A percentile compares a stretch with the other conserved stretches of the same genome.
These are phyloP conservation scores for Chlamydomonas asymmetrica DNA, from an alignment of 139 green algal species.

Conservation along the genomic window DNA sequence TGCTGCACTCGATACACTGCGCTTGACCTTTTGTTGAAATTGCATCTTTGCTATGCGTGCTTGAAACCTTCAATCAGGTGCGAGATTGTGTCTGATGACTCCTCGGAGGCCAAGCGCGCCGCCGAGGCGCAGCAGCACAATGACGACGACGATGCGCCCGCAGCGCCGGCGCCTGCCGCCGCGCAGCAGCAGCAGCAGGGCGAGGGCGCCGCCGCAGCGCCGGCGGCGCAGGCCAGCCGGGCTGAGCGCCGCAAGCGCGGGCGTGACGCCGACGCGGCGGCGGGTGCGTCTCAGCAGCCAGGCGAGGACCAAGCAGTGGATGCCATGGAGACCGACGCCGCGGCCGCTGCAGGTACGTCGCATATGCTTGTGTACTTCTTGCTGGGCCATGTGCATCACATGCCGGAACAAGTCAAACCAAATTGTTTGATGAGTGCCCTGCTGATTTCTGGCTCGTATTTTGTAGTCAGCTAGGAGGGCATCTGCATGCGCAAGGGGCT, in stretches of 20 bases:
- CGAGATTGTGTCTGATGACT: slow-evolving; percentile 29
- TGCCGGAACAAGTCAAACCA: not conserved
- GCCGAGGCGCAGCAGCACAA: not conserved
- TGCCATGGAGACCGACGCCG: not conserved
- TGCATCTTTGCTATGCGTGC: not conserved
- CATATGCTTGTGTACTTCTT: not conserved
- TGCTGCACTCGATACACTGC: too few species aligned
- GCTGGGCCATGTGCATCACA: not conserved
- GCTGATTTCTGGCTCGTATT: too few species aligned
- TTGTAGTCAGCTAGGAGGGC: too few species aligned
- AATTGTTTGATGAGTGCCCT: not conserved
- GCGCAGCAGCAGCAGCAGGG: not conserved
- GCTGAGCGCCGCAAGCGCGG: slow-evolving; percentile 13
- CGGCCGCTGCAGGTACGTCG: not conserved
- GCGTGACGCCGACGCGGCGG: not conserved
- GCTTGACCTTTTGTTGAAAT: not conserved
- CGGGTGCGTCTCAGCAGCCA: not conserved
- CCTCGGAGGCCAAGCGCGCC: not conserved
- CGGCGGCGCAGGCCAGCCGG: slow-evolving; percentile 1
- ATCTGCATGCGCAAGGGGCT: too few species aligned
- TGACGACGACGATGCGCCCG: slow-evolving; percentile 3
- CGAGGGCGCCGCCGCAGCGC: not conserved
- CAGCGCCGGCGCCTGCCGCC: not conserved
- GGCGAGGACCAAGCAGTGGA: not conserved
- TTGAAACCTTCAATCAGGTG: not conserved